Evolutionary conservation across 805 yeast genomes (phyloP).

Genomic region (Saccharomycopsis oosterbeekiorum): DNA sequence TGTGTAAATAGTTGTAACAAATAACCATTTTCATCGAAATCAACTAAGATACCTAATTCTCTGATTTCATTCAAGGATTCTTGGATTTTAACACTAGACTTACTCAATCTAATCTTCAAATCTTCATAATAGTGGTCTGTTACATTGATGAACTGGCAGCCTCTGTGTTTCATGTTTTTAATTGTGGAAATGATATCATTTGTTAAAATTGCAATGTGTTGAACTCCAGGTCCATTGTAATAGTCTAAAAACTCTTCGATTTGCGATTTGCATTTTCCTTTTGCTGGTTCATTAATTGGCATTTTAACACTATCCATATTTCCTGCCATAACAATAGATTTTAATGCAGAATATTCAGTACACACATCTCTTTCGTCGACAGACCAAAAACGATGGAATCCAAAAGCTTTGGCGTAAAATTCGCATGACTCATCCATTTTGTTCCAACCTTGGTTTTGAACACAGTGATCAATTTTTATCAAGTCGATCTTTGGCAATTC

Average conservation of each 20-base stretch:
- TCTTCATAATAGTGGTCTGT: slow-evolving; percentile 47
- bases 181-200: slow-evolving; percentile 52
- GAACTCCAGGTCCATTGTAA: slow-evolving; percentile 76
- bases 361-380: slow-evolving; percentile 71
- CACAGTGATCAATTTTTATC: slow-evolving; percentile 61
- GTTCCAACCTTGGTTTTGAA: slow-evolving; percentile 68
- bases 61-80: slow-evolving; percentile 45
- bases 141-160: slow-evolving; percentile 58
- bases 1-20: slow-evolving; percentile 71
- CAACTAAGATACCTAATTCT: slow-evolving; percentile 55
- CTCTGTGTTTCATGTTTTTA: slow-evolving; percentile 42
- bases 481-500: slow-evolving; percentile 32
- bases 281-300: slow-evolving; percentile 82
- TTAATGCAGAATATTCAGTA: slow-evolving; percentile 59
- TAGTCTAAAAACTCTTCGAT: slow-evolving; percentile 73
- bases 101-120: slow-evolving; percentile 35
- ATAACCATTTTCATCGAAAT: slow-evolving; percentile 70
- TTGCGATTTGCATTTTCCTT: slow-evolving; percentile 57
- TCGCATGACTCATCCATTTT: slow-evolving; percentile 48
- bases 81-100: slow-evolving; percentile 34
- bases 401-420: slow-evolving; percentile 52
- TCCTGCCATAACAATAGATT: slow-evolving; percentile 66
- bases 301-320: slow-evolving; percentile 52
- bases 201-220: slow-evolving; percentile 68
- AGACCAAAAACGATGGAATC: slow-evolving; percentile 75